A percentile compares a stretch with the other conserved stretches of the same genome.
These are phyloP conservation scores for Naganishia vishniacii DNA, from an alignment of 768 basidiomycete genomes.

Conservation along the genomic window DNA sequence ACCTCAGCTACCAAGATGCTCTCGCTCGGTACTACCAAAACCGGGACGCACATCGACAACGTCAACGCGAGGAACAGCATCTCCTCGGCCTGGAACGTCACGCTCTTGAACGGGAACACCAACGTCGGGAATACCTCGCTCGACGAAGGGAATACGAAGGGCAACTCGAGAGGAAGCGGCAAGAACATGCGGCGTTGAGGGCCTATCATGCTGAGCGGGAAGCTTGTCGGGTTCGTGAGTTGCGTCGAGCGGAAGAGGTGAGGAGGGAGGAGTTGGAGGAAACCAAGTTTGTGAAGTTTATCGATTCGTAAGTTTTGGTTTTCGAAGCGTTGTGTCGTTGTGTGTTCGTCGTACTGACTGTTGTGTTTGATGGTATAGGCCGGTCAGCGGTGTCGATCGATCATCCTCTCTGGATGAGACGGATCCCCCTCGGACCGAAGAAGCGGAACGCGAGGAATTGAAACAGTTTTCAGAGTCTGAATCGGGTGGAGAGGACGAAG, in stretches of 20 bases:
- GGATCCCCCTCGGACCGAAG: neutral
- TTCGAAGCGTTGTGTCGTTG: neutral
- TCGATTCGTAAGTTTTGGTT: neutral
- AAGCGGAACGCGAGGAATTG: neutral
- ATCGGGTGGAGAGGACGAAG: neutral
- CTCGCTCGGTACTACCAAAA: neutral
- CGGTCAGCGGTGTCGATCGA: neutral
- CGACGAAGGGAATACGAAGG: constrained; percentile 15
- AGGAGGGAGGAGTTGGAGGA: neutral
- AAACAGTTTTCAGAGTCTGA: neutral
- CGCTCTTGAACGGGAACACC: neutral
- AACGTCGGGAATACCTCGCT: neutral
- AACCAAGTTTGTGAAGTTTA: neutral
- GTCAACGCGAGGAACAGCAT: neutral
- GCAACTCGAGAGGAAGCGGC: neutral
- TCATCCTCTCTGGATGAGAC: neutral
- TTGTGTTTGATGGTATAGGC: neutral
- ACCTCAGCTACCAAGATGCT: neutral
- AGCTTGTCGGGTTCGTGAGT: neutral
- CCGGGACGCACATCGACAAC: neutral
- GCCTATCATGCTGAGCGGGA: neutral
- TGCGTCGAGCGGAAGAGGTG: neutral
- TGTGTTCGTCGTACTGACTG: neutral
- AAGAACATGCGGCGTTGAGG: neutral
- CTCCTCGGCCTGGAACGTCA: neutral